phyloP scores from a whole-genome alignment of 140 eudicot species.

The Flaveria floridana region DNA sequence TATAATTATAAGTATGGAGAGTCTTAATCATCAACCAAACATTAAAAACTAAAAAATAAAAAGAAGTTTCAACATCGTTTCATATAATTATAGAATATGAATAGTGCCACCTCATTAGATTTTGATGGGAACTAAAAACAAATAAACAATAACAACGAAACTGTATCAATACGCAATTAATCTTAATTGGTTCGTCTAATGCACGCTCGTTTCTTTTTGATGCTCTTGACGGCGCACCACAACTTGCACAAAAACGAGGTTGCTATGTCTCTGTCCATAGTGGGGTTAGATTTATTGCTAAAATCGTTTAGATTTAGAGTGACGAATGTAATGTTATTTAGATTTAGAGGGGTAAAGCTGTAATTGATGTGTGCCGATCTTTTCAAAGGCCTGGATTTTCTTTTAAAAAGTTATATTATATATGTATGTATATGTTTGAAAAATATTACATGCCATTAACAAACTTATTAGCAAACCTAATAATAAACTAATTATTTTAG shows the following conservation, averaged over 20 bases:
- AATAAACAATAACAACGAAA: conserved; percentile 31
- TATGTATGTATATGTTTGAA: no score
- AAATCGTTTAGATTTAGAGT: no score
- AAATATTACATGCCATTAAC: no score
- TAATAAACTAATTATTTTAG: no score
- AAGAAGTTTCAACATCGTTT: conserved; percentile 29
- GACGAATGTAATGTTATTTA: no score
- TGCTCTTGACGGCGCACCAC: conserved; percentile 32
- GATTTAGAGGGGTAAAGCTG: no score
- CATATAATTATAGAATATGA: conserved; percentile 21
- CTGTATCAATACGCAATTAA: conserved; percentile 25
- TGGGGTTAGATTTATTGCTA: no score
- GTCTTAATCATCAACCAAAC: conserved; percentile 36
- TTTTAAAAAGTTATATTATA: no score
- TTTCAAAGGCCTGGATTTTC: no score
- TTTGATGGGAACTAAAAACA: conserved; percentile 28
- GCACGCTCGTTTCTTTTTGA: conserved; percentile 7
- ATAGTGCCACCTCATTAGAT: conserved; percentile 35
- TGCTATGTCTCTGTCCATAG: no score
- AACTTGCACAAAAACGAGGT: not conserved
- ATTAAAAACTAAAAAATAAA: not conserved
- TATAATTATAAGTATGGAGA: conserved; percentile 16
- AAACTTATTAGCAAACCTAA: no score
- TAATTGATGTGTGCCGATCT: no score
- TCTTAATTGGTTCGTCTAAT: conserved; percentile 28